A percentile compares a stretch with the other conserved stretches of the same genome.
These are phyloP conservation scores for Tagetes patula DNA, from an alignment of 129 eudicot species.

Conservation along the genomic window DNA sequence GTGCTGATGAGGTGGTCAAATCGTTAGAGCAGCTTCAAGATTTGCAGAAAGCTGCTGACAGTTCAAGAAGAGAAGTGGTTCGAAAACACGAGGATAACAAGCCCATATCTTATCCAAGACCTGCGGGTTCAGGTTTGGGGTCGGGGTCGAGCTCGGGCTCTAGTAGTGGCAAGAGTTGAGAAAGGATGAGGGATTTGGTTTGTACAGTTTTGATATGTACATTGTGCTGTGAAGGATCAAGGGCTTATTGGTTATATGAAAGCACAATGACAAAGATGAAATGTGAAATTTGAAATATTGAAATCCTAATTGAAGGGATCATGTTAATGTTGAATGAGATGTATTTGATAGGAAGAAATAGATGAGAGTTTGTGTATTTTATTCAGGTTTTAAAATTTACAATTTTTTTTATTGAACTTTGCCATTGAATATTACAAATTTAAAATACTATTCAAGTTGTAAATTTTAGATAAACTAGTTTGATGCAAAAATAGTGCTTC, in stretches of 20 bases:
- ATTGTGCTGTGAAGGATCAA: slow-evolving; percentile 18
- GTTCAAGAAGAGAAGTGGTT: slow-evolving; percentile 33
- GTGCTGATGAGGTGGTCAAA: slow-evolving; percentile 64
- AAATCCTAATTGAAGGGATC: slow-evolving; percentile 4
- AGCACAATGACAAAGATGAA: slow-evolving; percentile 20
- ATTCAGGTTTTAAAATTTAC: neutral
- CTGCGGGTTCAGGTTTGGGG: slow-evolving; percentile 13
- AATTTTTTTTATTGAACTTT: no score
- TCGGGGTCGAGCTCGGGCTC: slow-evolving; percentile 5
- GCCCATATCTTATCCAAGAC: slow-evolving; percentile 23
- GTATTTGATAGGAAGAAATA: neutral
- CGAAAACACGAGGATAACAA: slow-evolving; percentile 21
- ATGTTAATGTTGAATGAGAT: slow-evolving; percentile 10
- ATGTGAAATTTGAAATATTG: slow-evolving; percentile 23
- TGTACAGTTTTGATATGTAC: slow-evolving; percentile 17
- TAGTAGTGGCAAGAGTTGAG: neutral
- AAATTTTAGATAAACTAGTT: no score
- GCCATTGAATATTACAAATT: no score
- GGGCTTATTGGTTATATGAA: slow-evolving; percentile 8
- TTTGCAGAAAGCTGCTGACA: slow-evolving; percentile 36
- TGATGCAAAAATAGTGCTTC: no score
- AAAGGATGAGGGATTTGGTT: slow-evolving; percentile 15
- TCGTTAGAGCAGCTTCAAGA: slow-evolving; percentile 62
- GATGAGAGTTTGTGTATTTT: neutral
- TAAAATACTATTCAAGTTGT: no score